Conservation (phyloP, 2,329 filamentous ascomycete genomes). For the Cladosporium sp. region DNA sequence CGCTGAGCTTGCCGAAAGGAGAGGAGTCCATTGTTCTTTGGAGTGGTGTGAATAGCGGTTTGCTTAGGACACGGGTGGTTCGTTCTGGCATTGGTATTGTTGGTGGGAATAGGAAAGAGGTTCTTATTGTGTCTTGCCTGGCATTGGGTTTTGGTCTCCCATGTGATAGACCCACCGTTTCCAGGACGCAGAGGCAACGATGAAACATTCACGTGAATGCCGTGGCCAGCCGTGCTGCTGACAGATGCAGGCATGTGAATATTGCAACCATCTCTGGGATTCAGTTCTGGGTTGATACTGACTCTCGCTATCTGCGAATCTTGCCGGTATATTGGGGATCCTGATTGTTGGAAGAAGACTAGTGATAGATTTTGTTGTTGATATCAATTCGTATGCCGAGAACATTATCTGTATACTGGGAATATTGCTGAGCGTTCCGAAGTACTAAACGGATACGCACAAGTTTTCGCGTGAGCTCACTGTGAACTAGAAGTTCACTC, state of each 20-base stretch:
- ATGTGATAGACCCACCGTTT: background rate
- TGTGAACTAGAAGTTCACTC: background rate
- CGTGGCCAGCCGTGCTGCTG: background rate
- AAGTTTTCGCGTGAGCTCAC: background rate
- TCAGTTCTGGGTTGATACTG: background rate
- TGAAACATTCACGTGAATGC: constrained; percentile 9
- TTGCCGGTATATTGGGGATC: background rate
- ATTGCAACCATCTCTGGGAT: background rate
- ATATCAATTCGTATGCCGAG: background rate
- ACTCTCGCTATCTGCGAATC: background rate
- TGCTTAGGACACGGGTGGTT: background rate
- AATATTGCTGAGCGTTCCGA: background rate
- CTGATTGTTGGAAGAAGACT: background rate
- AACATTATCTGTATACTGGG: background rate
- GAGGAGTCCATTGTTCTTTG: constrained; percentile 11
- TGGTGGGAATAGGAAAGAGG: background rate
- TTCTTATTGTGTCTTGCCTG: background rate
- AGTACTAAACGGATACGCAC: background rate
- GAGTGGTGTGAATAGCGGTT: background rate
- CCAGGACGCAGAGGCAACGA: background rate
- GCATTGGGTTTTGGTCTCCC: background rate
- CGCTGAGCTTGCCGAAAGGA: constrained; percentile 15
- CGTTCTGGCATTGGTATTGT: background rate
- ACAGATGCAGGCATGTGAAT: background rate
- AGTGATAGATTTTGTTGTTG: background rate